A percentile compares a stretch with the other conserved stretches of the same genome.
Conservation (phyloP, 2,329 filamentous ascomycete genomes). For the Penicillium psychrosexuale region DNA sequence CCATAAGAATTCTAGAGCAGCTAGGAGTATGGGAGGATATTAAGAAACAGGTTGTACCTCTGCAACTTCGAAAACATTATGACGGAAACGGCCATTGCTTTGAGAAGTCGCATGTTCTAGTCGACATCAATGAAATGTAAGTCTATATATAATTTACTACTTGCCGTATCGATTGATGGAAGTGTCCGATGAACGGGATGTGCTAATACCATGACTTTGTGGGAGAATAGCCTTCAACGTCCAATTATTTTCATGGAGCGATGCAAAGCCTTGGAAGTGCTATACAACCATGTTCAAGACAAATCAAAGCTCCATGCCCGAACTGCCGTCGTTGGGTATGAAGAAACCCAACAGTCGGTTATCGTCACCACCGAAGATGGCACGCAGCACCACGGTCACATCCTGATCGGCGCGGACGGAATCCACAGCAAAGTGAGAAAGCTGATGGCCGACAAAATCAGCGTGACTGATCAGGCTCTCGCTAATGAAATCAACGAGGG, state of each 20-base stretch:
- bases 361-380: constrained; percentile 35
- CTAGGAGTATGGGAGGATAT: constrained; percentile 13
- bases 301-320: constrained; percentile 9
- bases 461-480: neutral
- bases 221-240: constrained; percentile 5
- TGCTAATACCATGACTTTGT: neutral
- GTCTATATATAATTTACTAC: neutral
- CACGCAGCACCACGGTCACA: constrained; percentile 28
- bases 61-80: constrained; percentile 8
- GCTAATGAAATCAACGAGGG: constrained; percentile 7
- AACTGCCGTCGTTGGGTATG: constrained; percentile 8
- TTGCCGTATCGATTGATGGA: too few species aligned
- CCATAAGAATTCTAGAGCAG: constrained; percentile 10
- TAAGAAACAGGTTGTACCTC: constrained; percentile 7
- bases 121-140: constrained; percentile 7
- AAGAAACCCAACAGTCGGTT: constrained; percentile 18
- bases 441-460: constrained; percentile 28
- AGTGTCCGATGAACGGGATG: neutral
- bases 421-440: constrained; percentile 37
- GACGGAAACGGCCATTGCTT: constrained; percentile 8
- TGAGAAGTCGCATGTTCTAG: constrained; percentile 5
- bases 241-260: constrained; percentile 21
- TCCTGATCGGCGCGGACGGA: constrained; percentile 43
- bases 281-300: constrained; percentile 18
- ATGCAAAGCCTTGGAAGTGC: constrained; percentile 14